These are phyloP conservation scores for Colletotrichum sp. DNA, from an alignment of 2,329 filamentous ascomycete genomes.

Conservation along the genomic window DNA sequence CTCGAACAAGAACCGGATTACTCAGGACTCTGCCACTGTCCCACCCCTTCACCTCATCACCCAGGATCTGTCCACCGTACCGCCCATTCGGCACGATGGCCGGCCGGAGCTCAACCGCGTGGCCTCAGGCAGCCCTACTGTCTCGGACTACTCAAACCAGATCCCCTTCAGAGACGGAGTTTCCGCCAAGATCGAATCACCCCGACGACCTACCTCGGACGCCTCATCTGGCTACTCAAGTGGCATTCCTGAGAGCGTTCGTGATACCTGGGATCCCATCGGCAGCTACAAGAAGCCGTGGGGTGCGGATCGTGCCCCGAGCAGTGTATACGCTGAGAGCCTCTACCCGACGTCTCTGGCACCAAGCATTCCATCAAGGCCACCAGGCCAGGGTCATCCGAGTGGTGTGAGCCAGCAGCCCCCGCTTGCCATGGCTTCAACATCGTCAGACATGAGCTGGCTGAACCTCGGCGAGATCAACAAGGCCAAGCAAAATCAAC, in stretches of 20 bases:
- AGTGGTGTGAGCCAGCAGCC: constrained; percentile 52
- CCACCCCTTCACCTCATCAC: constrained; percentile 68
- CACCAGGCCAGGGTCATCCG: constrained; percentile 27
- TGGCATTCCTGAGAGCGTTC: constrained; percentile 68
- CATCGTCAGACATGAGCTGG: constrained; percentile 78
- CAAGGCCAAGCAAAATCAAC: constrained; percentile 18
- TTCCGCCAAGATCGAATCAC: constrained; percentile 61
- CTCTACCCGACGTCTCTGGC: constrained; percentile 47
- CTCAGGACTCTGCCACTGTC: constrained; percentile 71
- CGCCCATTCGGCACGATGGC: constrained; percentile 69
- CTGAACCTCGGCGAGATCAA: constrained; percentile 67
- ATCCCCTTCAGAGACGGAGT: constrained; percentile 61
- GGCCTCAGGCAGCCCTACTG: constrained; percentile 71
- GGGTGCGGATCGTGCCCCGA: constrained; percentile 55
- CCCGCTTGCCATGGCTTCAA: constrained; percentile 53
- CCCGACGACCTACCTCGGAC: constrained; percentile 50
- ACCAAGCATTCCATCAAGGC: constrained; percentile 35
- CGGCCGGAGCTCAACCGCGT: constrained; percentile 70
- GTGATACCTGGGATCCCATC: constrained; percentile 60
- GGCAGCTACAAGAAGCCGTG: constrained; percentile 46
- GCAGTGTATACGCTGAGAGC: constrained; percentile 55
- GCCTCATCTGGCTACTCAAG: constrained; percentile 65
- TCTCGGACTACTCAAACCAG: constrained; percentile 62
- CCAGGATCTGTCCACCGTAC: constrained; percentile 70
- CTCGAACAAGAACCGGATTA: constrained; percentile 55